Evolutionary conservation across 768 basidiomycete genomes (phyloP), one percentile per base, ranked within the genome.

Genomic region (Lentinula edodes): DNA sequence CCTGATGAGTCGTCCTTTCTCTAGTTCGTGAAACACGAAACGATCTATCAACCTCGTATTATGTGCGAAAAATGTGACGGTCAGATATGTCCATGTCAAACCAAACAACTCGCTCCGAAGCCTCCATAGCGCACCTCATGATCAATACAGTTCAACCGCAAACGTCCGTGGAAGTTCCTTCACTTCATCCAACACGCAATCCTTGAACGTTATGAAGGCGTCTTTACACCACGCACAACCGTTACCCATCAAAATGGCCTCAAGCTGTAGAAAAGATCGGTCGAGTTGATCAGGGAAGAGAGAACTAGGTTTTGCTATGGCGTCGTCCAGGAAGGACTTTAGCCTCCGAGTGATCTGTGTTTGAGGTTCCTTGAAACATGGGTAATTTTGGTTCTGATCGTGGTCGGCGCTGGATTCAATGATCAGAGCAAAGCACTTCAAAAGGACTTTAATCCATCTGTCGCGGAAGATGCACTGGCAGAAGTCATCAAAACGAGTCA

Each of bases 141-240:
- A 20, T 34, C 39, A 56, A 43, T 56, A 41, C 7, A 56, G 28
- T 23, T 43, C 38, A 3, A 56, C 55, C 12, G 20, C 38, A n/a
- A 56, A 56, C 10, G 18, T 56, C 23, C 36, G 38, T 41, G 55
- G 55, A n/a, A 56, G 38, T 6, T 39, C 41, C 12, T 56, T 41
- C 13, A 43, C 41, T 28, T 12, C 9, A 20, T 56, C 41, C 55
- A 56, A 23, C 41, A 56, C 28, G 10, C 23, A 18, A 8, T 56
- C 55, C n/a, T 56, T 56, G 18, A 56, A 56, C 23, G 38, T 56
- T 28, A 28, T 20, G 7, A 56, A 56, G 20, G 55, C 55, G 20
- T 56, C 39, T 32, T 41, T 56, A 43, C 55, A 56, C 55, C 55
- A 56, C 18, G n/a, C 41, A 45, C 55, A 56, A 9, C 55, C 55